Evolutionary conservation across 2,329 filamentous ascomycete genomes (phyloP), one percentile per base, ranked within the genome.

Genomic region (Colletotrichum filicis): DNA sequence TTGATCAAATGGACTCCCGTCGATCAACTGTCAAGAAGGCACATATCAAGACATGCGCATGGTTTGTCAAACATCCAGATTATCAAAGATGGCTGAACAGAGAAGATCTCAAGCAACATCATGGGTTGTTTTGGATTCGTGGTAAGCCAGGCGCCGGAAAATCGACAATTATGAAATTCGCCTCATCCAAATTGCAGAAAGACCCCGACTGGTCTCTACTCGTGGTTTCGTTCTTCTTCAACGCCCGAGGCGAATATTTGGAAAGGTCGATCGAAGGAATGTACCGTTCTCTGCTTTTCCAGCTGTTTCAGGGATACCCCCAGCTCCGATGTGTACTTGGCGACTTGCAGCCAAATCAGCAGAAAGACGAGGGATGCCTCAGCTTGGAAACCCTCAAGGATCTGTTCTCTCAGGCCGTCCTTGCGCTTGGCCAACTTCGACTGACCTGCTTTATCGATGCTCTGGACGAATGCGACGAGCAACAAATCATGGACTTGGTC

Each of bases 331-430:
- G 6, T 2, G 66, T 71, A 0, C 56, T 71, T 11, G 9, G 42
- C 1, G 81, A 1, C 58, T 80, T 0, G 59, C 73, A 1, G 28
- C 85, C 0, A 71, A 78, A 0, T 1, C 42, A 46, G 9, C 6
- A 46, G 3, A 2, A 19, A 19, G 0, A 46, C 9, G 42, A 46
- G 1, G 7, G 0, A 4, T 46, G 42, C 0, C 7, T 56, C 2
- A 16, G 8, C 32, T 0, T 61, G 12, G 12, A 46, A 0, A 16
- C 7, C 0, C 62, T 67, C 0, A 67, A 55, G 14, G 16, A 8
- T 0, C 1, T 64, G 0, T 59, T 71, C 19, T 8, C 19, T 2
- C 12, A 12, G 2, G 71, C 63, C 0, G 58, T 74, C 2, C 8
- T 59, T 1, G 0, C 9, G 0, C 68, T 77, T 3, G 70, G 66